Evolutionary conservation across 805 yeast genomes (phyloP).

Genomic region (Yarrowia hollandica): DNA sequence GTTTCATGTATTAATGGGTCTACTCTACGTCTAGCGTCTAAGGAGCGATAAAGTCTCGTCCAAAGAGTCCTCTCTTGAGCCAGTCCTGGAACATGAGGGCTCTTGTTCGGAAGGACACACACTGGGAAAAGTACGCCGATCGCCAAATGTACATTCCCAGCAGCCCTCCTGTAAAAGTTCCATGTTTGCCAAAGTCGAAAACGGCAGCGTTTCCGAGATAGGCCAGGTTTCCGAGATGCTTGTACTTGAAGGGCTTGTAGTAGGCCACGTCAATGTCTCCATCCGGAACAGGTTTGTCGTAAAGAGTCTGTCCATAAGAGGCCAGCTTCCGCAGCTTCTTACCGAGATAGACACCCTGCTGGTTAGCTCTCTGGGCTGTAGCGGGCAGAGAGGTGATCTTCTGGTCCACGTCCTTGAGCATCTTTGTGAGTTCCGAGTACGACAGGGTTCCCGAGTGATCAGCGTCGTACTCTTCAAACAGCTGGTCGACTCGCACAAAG

Average conservation of each 20-base stretch:
- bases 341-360: conserved; percentile 68
- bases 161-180: conserved; percentile 62
- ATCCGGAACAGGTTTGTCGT: conserved; percentile 36
- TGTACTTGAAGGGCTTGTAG: conserved; percentile 59
- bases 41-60: conserved; percentile 39
- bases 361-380: conserved; percentile 72
- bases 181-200: conserved; percentile 62
- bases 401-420: conserved; percentile 57
- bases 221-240: conserved; percentile 66
- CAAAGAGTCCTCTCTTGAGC: conserved; percentile 54
- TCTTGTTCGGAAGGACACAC: conserved; percentile 64
- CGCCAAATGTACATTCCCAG: conserved; percentile 75
- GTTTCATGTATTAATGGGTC: too few species aligned
- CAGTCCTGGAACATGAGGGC: conserved; percentile 66
- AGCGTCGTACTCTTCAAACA: conserved; percentile 55
- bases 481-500: conserved; percentile 50
- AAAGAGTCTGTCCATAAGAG: conserved; percentile 47
- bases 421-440: conserved; percentile 52
- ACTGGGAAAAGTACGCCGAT: conserved; percentile 66
- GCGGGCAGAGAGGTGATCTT: conserved; percentile 70
- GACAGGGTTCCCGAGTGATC: conserved; percentile 52
- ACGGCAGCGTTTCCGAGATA: conserved; percentile 72
- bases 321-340: conserved; percentile 58
- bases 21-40: not conserved
- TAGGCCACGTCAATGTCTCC: conserved; percentile 59